phyloP scores from a whole-genome alignment of 176 grass and related monocot species.

The Elymus sibiricus region DNA sequence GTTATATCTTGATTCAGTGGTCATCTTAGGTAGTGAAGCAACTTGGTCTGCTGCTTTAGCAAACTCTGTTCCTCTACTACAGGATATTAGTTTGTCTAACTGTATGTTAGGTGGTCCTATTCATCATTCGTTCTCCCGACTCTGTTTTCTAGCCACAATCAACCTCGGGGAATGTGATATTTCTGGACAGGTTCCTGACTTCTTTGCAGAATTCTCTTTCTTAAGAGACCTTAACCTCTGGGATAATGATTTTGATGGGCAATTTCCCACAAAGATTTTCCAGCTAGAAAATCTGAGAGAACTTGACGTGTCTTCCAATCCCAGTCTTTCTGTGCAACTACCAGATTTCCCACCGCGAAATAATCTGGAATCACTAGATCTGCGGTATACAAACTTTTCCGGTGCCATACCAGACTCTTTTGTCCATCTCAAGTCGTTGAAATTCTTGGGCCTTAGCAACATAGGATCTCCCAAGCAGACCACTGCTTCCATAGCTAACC shows the following conservation, averaged over 20 bases:
- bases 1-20: slow-evolving; percentile 12
- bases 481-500: background rate
- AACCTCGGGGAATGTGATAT: background rate
- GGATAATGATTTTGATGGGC: too few relatives aligned
- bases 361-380: too few relatives aligned
- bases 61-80: slow-evolving; percentile 7
- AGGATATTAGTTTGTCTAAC: too few relatives aligned
- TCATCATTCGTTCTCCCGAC: slow-evolving; percentile 2
- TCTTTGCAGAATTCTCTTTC: slow-evolving; percentile 2
- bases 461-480: background rate
- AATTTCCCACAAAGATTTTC: too few relatives aligned
- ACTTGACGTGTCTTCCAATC: too few relatives aligned
- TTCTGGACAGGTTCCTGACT: background rate
- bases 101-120: too few relatives aligned
- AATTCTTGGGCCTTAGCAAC: background rate
- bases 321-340: too few relatives aligned
- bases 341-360: too few relatives aligned
- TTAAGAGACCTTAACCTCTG: background rate
- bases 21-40: background rate
- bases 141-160: background rate
- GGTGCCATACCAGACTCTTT: background rate
- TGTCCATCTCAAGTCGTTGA: background rate
- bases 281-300: too few relatives aligned
- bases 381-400: too few relatives aligned
- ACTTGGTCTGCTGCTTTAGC: slow-evolving; percentile 19